phyloP scores from a whole-genome alignment of 2,329 filamentous ascomycete species.

The Aspergillus piperis region DNA sequence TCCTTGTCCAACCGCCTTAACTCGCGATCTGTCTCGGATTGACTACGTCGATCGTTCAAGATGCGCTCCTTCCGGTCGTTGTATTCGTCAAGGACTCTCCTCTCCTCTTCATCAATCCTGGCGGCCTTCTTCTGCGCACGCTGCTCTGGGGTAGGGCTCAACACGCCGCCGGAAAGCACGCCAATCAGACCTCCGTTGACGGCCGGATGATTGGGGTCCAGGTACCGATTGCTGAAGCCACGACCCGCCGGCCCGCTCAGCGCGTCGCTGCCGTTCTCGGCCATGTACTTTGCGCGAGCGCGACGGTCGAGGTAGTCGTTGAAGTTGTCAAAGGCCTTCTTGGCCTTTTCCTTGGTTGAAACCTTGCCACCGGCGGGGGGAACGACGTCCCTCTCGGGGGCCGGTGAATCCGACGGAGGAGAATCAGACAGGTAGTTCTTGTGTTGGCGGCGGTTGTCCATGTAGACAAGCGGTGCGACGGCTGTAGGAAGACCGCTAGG shows the following conservation, averaged over 20 bases:
- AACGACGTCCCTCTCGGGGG: not conserved
- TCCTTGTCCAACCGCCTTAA: not conserved
- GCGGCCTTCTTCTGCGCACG: not conserved
- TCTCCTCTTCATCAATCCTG: not conserved
- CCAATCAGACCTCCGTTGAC: constrained; percentile 50
- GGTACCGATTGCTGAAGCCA: constrained; percentile 48
- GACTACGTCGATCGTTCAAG: not conserved
- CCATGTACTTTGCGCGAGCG: not conserved
- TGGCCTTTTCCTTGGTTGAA: not conserved
- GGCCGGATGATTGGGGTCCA: constrained; percentile 53
- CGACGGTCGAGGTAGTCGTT: not conserved
- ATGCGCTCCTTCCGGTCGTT: not conserved
- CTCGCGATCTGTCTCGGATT: not conserved
- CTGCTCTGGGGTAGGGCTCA: not conserved
- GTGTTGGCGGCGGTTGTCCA: not conserved
- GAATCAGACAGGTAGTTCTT: not conserved
- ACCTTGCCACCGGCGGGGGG: not conserved
- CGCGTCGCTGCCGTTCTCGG: not conserved
- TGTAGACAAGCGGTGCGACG: not conserved
- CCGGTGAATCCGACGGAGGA: not conserved
- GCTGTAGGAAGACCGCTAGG: not conserved
- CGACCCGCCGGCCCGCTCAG: not conserved
- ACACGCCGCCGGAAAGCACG: constrained; percentile 46
- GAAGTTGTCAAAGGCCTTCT: not conserved
- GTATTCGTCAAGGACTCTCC: not conserved